Conservation (phyloP, 2,329 filamentous ascomycete genomes). For the Colletotrichum musicola region DNA sequence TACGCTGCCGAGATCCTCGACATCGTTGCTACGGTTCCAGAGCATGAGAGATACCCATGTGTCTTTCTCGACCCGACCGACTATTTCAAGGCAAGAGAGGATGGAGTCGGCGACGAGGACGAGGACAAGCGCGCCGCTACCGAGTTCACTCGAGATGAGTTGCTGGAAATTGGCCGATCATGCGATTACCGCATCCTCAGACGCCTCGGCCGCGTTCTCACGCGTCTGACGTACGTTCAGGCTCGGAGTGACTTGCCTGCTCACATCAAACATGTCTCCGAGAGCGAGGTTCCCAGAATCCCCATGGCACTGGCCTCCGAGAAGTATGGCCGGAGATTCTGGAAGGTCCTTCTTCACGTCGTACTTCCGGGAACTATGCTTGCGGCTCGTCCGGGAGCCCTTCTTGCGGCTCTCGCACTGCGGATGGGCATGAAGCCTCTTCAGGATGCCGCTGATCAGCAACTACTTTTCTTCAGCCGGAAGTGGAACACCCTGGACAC, state of each 20-base stretch:
- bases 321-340: slow-evolving; percentile 55
- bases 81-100: slow-evolving; percentile 46
- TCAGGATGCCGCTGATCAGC: slow-evolving; percentile 53
- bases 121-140: slow-evolving; percentile 45
- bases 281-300: slow-evolving; percentile 54
- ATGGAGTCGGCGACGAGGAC: slow-evolving; percentile 42
- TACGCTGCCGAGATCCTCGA: slow-evolving; percentile 57
- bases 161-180: slow-evolving; percentile 65
- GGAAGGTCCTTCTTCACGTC: slow-evolving; percentile 61
- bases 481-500: slow-evolving; percentile 62
- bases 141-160: slow-evolving; percentile 57
- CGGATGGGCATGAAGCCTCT: slow-evolving; percentile 60
- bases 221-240: slow-evolving; percentile 58
- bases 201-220: slow-evolving; percentile 61
- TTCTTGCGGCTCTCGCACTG: slow-evolving; percentile 62
- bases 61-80: slow-evolving; percentile 64
- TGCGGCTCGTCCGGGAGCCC: slow-evolving; percentile 55
- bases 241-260: slow-evolving; percentile 55
- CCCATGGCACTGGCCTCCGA: slow-evolving; percentile 55
- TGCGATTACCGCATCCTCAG: slow-evolving; percentile 62
- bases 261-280: slow-evolving; percentile 52
- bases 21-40: slow-evolving; percentile 52
- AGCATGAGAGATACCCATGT: slow-evolving; percentile 57
- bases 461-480: slow-evolving; percentile 55
- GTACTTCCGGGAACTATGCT: slow-evolving; percentile 63